Conservation (phyloP, 345 rosid genomes). For the Syzygium jambos region DNA sequence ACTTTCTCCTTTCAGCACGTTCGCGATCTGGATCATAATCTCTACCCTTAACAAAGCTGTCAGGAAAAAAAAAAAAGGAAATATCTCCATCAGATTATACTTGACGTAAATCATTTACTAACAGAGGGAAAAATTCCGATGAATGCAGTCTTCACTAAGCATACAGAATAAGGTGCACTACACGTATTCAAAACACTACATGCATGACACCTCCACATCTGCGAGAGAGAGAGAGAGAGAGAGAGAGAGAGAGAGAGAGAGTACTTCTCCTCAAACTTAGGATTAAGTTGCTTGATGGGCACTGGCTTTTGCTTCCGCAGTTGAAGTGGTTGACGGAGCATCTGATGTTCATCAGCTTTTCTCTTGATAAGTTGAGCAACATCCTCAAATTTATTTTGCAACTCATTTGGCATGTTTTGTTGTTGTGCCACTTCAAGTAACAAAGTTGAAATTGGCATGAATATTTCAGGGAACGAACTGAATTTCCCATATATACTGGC, state of each 20-base stretch:
- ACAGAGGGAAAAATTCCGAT: not conserved
- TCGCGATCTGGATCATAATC: conserved; percentile 92
- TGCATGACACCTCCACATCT: not conserved
- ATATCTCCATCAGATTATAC: not conserved
- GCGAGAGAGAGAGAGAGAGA: not conserved
- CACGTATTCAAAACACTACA: not conserved
- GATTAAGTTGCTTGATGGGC: conserved; percentile 58
- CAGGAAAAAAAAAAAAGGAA: not conserved
- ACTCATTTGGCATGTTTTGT: conserved; percentile 38
- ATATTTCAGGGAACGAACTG: conserved; percentile 72
- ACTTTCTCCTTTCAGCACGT: conserved; percentile 55
- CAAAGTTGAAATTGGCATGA: conserved; percentile 48
- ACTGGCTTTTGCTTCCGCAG: conserved; percentile 78
- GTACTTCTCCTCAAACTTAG: conserved; percentile 80
- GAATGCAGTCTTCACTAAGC: not conserved
- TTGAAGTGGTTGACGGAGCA: conserved; percentile 59
- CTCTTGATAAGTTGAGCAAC: conserved; percentile 42
- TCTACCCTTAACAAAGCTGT: conserved; percentile 82
- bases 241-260: not conserved
- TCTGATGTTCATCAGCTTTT: conserved; percentile 38
- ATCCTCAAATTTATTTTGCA: conserved; percentile 39
- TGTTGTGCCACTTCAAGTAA: conserved; percentile 44
- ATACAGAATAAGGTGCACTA: not conserved
- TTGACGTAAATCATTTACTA: not conserved
- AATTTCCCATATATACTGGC: conserved; percentile 41